Evolutionary conservation across 139 green algal genomes (phyloP).

Genomic region (Coelastrella sp.): DNA sequence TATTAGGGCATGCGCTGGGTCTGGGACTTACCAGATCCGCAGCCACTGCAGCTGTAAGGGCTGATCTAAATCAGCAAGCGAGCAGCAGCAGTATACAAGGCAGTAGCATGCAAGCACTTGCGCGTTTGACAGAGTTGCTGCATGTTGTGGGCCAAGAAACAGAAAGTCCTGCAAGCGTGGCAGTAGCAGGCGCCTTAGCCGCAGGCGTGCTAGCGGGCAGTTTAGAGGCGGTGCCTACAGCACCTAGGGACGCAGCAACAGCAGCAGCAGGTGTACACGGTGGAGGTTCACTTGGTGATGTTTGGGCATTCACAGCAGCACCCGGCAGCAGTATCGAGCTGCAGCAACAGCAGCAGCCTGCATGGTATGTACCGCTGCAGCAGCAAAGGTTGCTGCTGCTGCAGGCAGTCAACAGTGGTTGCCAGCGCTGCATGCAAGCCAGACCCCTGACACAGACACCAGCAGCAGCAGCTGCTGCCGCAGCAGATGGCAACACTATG

Average conservation of each 20-base stretch:
- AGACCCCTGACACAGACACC: background rate
- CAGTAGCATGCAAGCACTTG: too few species aligned
- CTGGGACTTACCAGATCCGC: background rate
- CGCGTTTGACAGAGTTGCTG: background rate
- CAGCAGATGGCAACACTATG: background rate
- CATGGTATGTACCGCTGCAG: background rate
- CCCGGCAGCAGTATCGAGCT: background rate
- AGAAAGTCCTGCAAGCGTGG: background rate
- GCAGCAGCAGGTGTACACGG: background rate
- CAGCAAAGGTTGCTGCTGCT: background rate
- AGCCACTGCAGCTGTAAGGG: too few species aligned
- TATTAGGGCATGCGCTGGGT: background rate
- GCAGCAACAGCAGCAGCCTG: constrained; percentile 9
- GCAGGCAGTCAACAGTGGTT: background rate
- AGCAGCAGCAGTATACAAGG: background rate
- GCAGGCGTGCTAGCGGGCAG: constrained; percentile 6
- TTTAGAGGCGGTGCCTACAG: background rate
- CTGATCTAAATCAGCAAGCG: background rate
- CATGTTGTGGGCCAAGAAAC: background rate
- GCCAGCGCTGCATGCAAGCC: background rate
- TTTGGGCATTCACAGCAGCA: constrained; percentile 25
- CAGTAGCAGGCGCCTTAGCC: background rate
- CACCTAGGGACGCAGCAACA: background rate
- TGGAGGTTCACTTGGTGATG: background rate
- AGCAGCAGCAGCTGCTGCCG: background rate